These are phyloP conservation scores for Strobilomyces echinocephalus DNA, from an alignment of 768 basidiomycete species.

Conservation along the genomic window DNA sequence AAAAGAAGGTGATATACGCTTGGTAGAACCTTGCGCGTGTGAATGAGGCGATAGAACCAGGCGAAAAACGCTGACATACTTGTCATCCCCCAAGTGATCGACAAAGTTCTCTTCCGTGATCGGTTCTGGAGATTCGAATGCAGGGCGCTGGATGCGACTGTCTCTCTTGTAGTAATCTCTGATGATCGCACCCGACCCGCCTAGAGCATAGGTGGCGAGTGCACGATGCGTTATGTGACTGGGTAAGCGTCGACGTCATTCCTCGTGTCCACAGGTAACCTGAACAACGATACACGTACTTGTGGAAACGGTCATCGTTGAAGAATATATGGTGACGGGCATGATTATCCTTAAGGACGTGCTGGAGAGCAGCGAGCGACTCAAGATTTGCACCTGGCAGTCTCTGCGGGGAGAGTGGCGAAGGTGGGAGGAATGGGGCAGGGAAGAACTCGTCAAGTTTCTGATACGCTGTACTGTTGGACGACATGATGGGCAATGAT, in stretches of 20 bases:
- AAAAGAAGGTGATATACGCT: conserved; percentile 27
- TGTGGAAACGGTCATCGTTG: conserved; percentile 45
- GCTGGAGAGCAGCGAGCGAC: conserved; percentile 22
- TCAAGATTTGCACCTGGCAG: conserved; percentile 23
- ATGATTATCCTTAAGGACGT: conserved; percentile 46
- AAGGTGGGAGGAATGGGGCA: conserved; percentile 24
- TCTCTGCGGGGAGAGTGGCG: conserved; percentile 24
- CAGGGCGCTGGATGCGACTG: conserved; percentile 15
- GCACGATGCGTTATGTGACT: conserved; percentile 31
- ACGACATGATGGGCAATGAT: conserved; percentile 8
- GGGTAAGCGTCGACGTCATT: background rate
- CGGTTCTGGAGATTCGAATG: conserved; percentile 21
- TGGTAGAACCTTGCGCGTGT: conserved; percentile 21
- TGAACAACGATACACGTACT: conserved; percentile 33
- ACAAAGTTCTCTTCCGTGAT: conserved; percentile 23
- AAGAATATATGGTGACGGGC: conserved; percentile 45
- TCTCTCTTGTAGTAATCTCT: conserved; percentile 26
- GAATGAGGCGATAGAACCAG: background rate
- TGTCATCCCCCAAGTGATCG: conserved; percentile 23
- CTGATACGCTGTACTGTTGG: background rate
- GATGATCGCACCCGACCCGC: conserved; percentile 22
- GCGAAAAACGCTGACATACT: conserved; percentile 8
- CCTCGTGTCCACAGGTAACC: background rate
- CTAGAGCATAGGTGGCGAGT: conserved; percentile 27
- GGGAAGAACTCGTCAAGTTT: conserved; percentile 24